Base-by-base conservation (phyloP, 805 yeast genomes). In the Ascoidea rubescens region DNA sequence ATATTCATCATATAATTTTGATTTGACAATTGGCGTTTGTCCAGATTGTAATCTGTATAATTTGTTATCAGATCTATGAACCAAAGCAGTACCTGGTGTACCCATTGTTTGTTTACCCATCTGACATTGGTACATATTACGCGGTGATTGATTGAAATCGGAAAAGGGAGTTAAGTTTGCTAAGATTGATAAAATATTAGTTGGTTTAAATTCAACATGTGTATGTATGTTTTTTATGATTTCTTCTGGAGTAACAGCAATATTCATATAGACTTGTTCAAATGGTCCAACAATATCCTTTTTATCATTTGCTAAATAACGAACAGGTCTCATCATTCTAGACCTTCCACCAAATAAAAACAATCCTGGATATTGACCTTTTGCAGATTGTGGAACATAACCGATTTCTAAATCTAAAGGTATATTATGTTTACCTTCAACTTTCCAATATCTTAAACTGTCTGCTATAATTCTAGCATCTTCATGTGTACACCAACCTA, bases 91-190 rank as follows among this genome's bases (percentile, higher is more conserved):
- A 71, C 98, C 98, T 6, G 99, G 99, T 4, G 99, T 93, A 70
- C 99, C 99, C 99, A 93, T 93, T 21, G 99, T 91, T 74, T 93
- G 99, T 72, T 93, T 93, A 80, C 97, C 98, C 99, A 93, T 93
- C 77, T 93, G 99, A 72, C 99, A 93, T 73, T 93, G 99, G 68
- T 93, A 93, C 98, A 93, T 93, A 68, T 93, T 93, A 80, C 99
- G 86, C 63, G 99, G 99, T 31, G 97, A 90, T 74, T 93, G 99
- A 70, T 93, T 93, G 74, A 93, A 93, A 68, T 93, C 99, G 1
- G 98, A 90, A 67, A 88, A 93, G 59, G 99, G 99, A 1, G 99
- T 93, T 73, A 93, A 76, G 70, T 93, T 93, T 57, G 98, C 99
- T 67, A 93, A 75, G 59, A 93, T 91, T 28, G 97, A 89, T 60